These are phyloP conservation scores for Speleostelium caveatum DNA, from an alignment of 78 protist species.

Conservation along the genomic window DNA sequence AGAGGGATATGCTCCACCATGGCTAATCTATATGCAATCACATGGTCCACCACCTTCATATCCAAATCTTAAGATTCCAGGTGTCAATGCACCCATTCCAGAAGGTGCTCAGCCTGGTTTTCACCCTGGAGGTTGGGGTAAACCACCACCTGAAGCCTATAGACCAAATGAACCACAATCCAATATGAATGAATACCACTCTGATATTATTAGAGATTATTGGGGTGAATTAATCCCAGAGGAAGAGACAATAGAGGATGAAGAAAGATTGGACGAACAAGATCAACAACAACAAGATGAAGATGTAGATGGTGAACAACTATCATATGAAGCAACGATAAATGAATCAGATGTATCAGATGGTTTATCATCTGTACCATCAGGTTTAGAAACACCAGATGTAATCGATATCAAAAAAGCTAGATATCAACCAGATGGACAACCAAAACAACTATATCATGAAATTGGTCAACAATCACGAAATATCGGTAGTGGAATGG, in stretches of 20 bases:
- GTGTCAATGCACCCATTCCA: slow-evolving; percentile 99
- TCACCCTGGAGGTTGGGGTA: slow-evolving; percentile 97
- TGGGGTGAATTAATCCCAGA: slow-evolving; percentile 87
- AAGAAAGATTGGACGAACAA: slow-evolving; percentile 84
- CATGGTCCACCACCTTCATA: slow-evolving; percentile 98
- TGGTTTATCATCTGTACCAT: slow-evolving; percentile 50
- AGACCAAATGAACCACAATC: background rate
- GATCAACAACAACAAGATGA: slow-evolving; percentile 77
- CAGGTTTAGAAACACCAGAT: slow-evolving; percentile 86
- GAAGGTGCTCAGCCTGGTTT: slow-evolving; percentile 92
- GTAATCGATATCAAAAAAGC: slow-evolving; percentile 45
- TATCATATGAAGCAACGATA: background rate
- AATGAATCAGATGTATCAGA: slow-evolving; percentile 1
- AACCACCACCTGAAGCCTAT: slow-evolving; percentile 76
- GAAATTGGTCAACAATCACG: slow-evolving; percentile 46
- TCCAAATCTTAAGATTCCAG: slow-evolving; percentile 96
- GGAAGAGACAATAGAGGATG: slow-evolving; percentile 76
- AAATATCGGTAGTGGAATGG: slow-evolving; percentile 43
- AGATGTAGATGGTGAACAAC: slow-evolving; percentile 12
- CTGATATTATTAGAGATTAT: slow-evolving; percentile 12
- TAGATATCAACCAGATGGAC: background rate
- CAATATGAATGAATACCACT: too few relatives aligned
- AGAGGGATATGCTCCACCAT: slow-evolving; percentile 97
- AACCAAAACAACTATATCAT: slow-evolving; percentile 70
- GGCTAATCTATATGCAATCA: slow-evolving; percentile 98